phyloP scores from a whole-genome alignment of 371 early-diverging fungal species.

The Massospora cicadina region DNA sequence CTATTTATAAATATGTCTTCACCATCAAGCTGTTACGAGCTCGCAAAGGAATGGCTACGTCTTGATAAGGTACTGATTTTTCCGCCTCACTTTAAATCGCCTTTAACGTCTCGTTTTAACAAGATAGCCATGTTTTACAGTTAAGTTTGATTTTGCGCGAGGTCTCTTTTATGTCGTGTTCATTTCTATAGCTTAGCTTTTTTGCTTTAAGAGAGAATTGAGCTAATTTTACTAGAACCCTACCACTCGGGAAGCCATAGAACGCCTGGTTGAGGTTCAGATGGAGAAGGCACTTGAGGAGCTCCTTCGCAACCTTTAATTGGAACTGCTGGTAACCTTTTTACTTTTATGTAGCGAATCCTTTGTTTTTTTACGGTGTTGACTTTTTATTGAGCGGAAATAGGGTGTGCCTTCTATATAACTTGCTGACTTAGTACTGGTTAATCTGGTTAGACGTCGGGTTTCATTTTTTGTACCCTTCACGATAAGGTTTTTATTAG shows the following conservation, averaged over 20 bases:
- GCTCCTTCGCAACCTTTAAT: slow-evolving; percentile 53
- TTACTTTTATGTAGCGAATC: neutral
- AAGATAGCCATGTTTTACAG: no score
- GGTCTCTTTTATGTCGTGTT: no score
- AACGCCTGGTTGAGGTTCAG: slow-evolving; percentile 25
- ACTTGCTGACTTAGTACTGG: no score
- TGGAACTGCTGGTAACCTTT: slow-evolving; percentile 78
- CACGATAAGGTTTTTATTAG: slow-evolving; percentile 2
- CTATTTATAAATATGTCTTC: no score
- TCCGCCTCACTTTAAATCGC: neutral
- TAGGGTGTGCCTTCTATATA: no score
- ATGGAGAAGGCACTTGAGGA: slow-evolving; percentile 36
- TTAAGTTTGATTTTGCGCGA: no score
- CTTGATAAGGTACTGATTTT: slow-evolving; percentile 37
- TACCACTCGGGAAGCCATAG: slow-evolving; percentile 41
- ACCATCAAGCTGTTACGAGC: slow-evolving; percentile 8
- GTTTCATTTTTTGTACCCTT: neutral
- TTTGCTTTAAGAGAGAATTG: neutral
- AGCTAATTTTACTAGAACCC: slow-evolving; percentile 29
- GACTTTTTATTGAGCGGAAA: no score
- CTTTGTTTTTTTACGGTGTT: neutral
- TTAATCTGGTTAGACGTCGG: no score
- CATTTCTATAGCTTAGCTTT: neutral
- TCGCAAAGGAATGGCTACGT: slow-evolving; percentile 36
- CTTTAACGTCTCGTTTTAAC: no score